A percentile compares a stretch with the other conserved stretches of the same genome.
These are phyloP conservation scores for Trichoderma hamatum DNA, from an alignment of 2,329 filamentous ascomycete species.

Conservation along the genomic window DNA sequence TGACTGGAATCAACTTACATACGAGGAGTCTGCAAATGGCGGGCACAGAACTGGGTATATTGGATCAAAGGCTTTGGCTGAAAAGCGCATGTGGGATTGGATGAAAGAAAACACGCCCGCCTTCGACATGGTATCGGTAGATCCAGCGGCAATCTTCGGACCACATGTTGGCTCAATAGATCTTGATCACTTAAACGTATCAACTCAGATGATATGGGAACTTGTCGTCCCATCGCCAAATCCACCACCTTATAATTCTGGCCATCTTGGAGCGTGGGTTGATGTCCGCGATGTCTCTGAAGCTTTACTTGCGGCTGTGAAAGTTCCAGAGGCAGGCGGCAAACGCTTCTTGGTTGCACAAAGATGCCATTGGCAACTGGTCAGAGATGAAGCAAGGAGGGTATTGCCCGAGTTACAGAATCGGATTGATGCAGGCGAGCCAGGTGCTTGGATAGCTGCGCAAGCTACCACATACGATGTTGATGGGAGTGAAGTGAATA, in stretches of 20 bases:
- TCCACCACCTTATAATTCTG: background rate
- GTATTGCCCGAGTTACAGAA: background rate
- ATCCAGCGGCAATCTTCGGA: background rate
- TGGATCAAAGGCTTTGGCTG: slow-evolving; percentile 57
- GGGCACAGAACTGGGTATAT: slow-evolving; percentile 31
- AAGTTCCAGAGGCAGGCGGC: background rate
- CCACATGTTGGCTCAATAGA: background rate
- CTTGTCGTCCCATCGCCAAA: background rate
- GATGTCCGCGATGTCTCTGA: background rate
- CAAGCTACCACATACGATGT: background rate
- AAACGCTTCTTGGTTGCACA: background rate
- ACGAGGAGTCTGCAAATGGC: background rate
- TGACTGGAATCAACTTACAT: slow-evolving; percentile 7
- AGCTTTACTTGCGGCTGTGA: background rate
- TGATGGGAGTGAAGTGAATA: background rate
- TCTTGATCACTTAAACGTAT: background rate
- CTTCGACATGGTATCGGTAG: background rate
- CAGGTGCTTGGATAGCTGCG: background rate
- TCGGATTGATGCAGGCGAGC: background rate
- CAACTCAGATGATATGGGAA: background rate
- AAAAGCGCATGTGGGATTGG: slow-evolving; percentile 65
- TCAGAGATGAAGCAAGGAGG: background rate
- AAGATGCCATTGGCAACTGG: background rate
- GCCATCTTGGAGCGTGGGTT: background rate
- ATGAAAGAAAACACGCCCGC: slow-evolving; percentile 32